Evolutionary conservation across 495 filamentous ascomycete species (phyloP).

Genomic region (Podospora australis): DNA sequence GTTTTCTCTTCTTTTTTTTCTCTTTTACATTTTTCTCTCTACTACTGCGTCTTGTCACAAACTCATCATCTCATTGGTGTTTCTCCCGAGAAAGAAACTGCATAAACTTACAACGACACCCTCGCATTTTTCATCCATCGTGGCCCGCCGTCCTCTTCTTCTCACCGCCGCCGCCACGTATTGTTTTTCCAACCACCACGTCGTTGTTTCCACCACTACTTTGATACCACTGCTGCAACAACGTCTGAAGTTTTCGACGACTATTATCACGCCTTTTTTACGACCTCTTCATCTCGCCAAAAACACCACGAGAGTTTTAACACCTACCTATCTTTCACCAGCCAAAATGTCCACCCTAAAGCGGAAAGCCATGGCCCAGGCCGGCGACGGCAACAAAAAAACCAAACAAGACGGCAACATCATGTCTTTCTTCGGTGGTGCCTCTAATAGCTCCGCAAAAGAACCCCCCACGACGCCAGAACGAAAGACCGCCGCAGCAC

Average conservation of each 20-base stretch:
- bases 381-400: slow-evolving; percentile 47
- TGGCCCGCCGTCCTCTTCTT: not conserved
- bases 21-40: not conserved
- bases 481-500: slow-evolving; percentile 3
- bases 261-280: not conserved
- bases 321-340: not conserved
- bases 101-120: not conserved
- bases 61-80: no score
- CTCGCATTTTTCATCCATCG: not conserved
- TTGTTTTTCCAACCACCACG: not conserved
- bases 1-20: not conserved
- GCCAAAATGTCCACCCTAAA: slow-evolving; percentile 51
- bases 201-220: slow-evolving; percentile 5
- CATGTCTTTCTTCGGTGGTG: slow-evolving; percentile 47
- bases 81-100: not conserved
- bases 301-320: not conserved
- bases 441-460: slow-evolving; percentile 7
- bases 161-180: not conserved
- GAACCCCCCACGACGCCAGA: slow-evolving; percentile 9
- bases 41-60: no score
- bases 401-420: slow-evolving; percentile 63
- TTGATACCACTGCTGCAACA: no score
- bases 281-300: not conserved
- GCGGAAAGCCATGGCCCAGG: slow-evolving; percentile 56
- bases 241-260: no score